These are phyloP conservation scores for Geotrichum australiense DNA, from an alignment of 1,139 yeast species.

Conservation along the genomic window DNA sequence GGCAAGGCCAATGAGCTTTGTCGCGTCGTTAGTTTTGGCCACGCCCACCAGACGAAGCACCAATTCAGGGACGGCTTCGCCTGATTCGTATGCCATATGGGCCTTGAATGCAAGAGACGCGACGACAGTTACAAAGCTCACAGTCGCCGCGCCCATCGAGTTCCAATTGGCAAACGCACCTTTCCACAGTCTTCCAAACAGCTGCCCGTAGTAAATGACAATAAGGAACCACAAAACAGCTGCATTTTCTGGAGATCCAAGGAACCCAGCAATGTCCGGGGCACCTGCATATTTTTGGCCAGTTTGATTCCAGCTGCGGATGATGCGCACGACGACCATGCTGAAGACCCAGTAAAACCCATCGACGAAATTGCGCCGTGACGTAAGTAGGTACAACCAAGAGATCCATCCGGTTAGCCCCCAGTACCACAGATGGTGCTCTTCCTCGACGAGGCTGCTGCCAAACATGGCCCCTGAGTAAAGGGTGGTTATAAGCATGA, in stretches of 20 bases:
- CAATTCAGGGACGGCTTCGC: constrained; percentile 43
- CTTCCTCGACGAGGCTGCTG: constrained; percentile 92
- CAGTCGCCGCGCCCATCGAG: constrained; percentile 36
- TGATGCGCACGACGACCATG: constrained; percentile 45
- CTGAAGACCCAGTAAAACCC: constrained; percentile 33
- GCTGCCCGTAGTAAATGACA: constrained; percentile 36
- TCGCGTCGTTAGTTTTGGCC: constrained; percentile 22
- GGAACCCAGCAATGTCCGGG: constrained; percentile 38
- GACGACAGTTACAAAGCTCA: constrained; percentile 38
- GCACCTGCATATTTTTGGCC: constrained; percentile 73
- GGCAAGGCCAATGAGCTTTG: constrained; percentile 27
- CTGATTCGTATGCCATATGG: constrained; percentile 49
- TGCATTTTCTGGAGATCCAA: constrained; percentile 17
- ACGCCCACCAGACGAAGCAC: constrained; percentile 30
- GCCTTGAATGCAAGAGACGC: constrained; percentile 51
- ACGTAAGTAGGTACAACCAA: constrained; percentile 28
- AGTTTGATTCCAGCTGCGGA: constrained; percentile 84
- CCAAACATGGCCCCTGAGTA: constrained; percentile 69
- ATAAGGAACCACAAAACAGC: constrained; percentile 47
- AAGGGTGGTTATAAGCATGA: constrained; percentile 36
- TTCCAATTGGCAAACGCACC: constrained; percentile 25
- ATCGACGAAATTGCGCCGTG: constrained; percentile 23
- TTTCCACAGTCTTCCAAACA: constrained; percentile 26
- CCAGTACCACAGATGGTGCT: constrained; percentile 96
- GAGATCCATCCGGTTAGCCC: constrained; percentile 40